Evolutionary conservation across 495 filamentous ascomycete genomes (phyloP).

Genomic region (Penicillium pulvis): DNA sequence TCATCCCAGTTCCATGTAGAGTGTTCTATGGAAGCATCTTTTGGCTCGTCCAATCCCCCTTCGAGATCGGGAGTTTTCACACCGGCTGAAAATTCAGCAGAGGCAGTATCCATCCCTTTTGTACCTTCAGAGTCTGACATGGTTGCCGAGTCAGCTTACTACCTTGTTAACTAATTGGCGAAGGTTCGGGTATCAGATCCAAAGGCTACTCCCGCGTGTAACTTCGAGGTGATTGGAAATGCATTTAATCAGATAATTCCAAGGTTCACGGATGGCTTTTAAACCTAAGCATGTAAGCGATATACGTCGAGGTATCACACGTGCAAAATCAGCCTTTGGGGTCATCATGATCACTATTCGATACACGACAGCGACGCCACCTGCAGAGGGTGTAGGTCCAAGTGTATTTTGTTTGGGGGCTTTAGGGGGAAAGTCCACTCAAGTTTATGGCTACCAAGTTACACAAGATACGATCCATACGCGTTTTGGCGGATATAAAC

Average conservation of each 20-base stretch:
- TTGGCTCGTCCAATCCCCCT: neutral
- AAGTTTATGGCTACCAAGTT: neutral
- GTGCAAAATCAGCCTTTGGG: too few species aligned
- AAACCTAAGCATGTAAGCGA: neutral
- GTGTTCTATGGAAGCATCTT: neutral
- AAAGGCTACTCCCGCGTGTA: neutral
- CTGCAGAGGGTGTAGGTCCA: neutral
- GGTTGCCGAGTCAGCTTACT: neutral
- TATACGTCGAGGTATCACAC: too few species aligned
- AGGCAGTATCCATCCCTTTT: neutral
- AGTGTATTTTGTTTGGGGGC: neutral
- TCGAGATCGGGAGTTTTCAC: neutral
- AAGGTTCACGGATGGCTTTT: neutral
- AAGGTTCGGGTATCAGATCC: neutral
- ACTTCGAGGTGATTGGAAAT: neutral
- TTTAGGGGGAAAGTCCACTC: too few species aligned
- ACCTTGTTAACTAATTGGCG: neutral
- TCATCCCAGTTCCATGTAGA: constrained; percentile 21
- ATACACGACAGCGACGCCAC: neutral
- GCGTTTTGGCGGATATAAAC: neutral
- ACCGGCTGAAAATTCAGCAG: neutral
- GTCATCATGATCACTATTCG: neutral
- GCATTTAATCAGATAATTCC: neutral
- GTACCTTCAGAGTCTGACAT: neutral
- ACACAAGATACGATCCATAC: neutral